phyloP scores from a whole-genome alignment of 2,329 filamentous ascomycete species.

The Fusarium sp. region DNA sequence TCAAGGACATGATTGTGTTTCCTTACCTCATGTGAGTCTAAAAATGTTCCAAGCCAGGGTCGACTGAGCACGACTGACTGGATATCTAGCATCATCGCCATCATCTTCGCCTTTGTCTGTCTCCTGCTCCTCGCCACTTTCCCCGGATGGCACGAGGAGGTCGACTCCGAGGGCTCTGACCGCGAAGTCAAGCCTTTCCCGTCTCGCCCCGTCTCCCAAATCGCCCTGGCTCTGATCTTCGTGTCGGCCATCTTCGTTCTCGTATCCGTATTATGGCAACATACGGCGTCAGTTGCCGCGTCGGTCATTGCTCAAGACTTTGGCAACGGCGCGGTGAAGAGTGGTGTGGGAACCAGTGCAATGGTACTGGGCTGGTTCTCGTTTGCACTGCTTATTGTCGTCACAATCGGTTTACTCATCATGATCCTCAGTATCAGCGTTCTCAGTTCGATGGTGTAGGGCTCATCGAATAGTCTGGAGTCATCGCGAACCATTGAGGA shows the following conservation, averaged over 20 bases:
- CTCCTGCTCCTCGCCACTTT: constrained; percentile 96
- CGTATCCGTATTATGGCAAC: constrained; percentile 89
- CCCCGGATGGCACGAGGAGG: constrained; percentile 96
- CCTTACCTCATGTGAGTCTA: constrained; percentile 90
- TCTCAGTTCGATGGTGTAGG: constrained; percentile 72
- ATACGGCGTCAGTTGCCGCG: constrained; percentile 96
- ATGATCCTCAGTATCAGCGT: constrained; percentile 97
- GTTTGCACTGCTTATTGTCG: constrained; percentile 92
- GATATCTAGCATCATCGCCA: constrained; percentile 86
- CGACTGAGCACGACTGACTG: constrained; percentile 6
- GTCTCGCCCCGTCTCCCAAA: constrained; percentile 90
- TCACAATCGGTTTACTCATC: constrained; percentile 93
- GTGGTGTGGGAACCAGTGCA: constrained; percentile 91
- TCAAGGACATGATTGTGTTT: constrained; percentile 99
- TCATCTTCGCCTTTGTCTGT: constrained; percentile 96
- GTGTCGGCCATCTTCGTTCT: constrained; percentile 79
- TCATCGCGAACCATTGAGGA: constrained; percentile 37
- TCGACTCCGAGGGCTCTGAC: constrained; percentile 84
- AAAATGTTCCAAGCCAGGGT: neutral
- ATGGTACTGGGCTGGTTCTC: constrained; percentile 99
- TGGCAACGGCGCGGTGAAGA: constrained; percentile 89
- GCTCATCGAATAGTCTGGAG: constrained; percentile 32
- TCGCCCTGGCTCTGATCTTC: constrained; percentile 94
- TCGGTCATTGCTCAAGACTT: constrained; percentile 94
- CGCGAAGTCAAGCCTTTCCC: constrained; percentile 96